These are phyloP conservation scores for Talaromyces sp. DNA, from an alignment of 2,329 filamentous ascomycete species.

Conservation along the genomic window DNA sequence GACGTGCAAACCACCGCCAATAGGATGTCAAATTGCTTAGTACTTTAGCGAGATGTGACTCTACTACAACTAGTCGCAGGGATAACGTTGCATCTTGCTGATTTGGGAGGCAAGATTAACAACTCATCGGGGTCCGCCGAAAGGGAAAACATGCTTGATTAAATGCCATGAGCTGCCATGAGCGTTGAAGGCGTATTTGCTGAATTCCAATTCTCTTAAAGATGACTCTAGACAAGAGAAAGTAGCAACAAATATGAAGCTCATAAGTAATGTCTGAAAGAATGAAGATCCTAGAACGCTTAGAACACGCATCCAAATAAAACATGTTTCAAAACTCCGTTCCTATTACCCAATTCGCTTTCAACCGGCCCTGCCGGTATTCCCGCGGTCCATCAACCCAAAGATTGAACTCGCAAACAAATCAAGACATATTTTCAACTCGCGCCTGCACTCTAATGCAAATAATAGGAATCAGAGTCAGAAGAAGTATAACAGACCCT, in stretches of 20 bases:
- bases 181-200: too few relatives aligned
- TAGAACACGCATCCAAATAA: too few relatives aligned
- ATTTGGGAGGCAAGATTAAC: neutral
- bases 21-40: neutral
- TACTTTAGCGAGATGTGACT: neutral
- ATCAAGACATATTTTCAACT: neutral
- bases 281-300: too few relatives aligned
- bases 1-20: neutral
- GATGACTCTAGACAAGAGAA: too few relatives aligned
- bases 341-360: too few relatives aligned
- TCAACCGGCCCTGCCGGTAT: neutral
- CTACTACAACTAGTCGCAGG: neutral
- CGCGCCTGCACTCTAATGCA: constrained; percentile 4
- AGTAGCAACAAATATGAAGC: too few relatives aligned
- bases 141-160: neutral
- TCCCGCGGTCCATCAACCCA: neutral
- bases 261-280: too few relatives aligned
- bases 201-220: too few relatives aligned
- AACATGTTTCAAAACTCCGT: too few relatives aligned
- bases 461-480: constrained; percentile 5
- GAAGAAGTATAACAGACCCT: constrained; percentile 16
- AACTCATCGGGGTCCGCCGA: neutral
- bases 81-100: neutral
- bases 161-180: too few relatives aligned
- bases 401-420: neutral